These are phyloP conservation scores for Penicillium corylophilum DNA, from an alignment of 2,329 filamentous ascomycete genomes.

Conservation along the genomic window DNA sequence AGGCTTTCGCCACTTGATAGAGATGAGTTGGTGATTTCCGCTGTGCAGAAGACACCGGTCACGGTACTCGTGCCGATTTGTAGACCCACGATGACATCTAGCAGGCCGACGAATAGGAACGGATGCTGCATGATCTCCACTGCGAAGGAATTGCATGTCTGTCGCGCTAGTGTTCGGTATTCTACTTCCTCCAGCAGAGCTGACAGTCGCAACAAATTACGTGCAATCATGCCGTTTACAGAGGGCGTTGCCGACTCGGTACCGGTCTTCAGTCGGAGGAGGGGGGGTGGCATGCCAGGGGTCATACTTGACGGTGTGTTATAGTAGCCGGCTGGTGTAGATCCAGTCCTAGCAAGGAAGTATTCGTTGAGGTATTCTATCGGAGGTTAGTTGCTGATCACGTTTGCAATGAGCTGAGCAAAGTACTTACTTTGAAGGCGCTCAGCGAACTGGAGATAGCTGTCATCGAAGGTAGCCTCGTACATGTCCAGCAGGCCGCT, in stretches of 20 bases:
- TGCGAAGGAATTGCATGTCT: constrained; percentile 82
- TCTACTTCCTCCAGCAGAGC: constrained; percentile 64
- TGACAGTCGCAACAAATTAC: constrained; percentile 80
- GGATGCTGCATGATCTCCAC: constrained; percentile 90
- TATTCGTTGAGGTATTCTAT: constrained; percentile 69
- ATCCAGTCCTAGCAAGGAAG: constrained; percentile 67
- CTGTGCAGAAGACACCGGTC: constrained; percentile 53
- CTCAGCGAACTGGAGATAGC: constrained; percentile 77
- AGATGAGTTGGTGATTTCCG: constrained; percentile 16
- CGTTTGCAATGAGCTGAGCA: background rate
- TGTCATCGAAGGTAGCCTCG: constrained; percentile 73
- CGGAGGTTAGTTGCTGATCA: background rate
- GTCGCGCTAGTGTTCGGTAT: constrained; percentile 65
- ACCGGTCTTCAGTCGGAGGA: constrained; percentile 88
- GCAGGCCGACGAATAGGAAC: constrained; percentile 81
- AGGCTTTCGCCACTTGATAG: constrained; percentile 15
- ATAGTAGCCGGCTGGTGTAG: constrained; percentile 42
- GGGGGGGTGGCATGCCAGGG: constrained; percentile 58
- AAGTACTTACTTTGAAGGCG: constrained; percentile 65
- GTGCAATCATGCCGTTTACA: constrained; percentile 81
- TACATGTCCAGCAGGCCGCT: constrained; percentile 81
- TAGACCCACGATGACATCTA: constrained; percentile 72
- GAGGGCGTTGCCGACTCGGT: constrained; percentile 92
- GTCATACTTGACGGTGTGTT: constrained; percentile 50
- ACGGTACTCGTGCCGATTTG: constrained; percentile 66